Conservation (phyloP, 345 rosid species). For the Boechera retrofracta region DNA sequence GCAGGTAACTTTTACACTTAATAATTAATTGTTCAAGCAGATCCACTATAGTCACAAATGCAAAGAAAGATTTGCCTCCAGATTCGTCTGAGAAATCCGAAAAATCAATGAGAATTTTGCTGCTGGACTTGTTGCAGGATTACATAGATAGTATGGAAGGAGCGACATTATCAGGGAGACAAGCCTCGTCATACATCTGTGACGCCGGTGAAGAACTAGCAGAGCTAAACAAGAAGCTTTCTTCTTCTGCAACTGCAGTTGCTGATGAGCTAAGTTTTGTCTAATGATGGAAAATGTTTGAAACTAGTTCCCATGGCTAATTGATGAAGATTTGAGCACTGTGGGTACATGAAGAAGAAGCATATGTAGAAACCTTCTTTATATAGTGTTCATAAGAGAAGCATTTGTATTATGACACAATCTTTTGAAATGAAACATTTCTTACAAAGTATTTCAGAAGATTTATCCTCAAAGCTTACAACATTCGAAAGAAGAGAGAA, state of each 20-base stretch:
- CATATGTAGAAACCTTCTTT: conserved; percentile 17
- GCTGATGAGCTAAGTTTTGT: conserved; percentile 81
- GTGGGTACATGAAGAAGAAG: conserved; percentile 5
- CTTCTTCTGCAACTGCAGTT: conserved; percentile 44
- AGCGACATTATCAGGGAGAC: conserved; percentile 94
- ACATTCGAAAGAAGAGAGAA: neutral
- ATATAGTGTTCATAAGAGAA: conserved; percentile 27
- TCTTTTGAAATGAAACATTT: conserved; percentile 22
- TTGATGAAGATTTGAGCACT: conserved; percentile 1
- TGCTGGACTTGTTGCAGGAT: conserved; percentile 58
- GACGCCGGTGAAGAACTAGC: conserved; percentile 80
- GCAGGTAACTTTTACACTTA: conserved; percentile 59
- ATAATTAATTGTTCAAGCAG: neutral
- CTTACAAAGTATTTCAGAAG: neutral
- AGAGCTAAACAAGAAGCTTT: conserved; percentile 68
- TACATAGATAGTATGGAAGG: conserved; percentile 99
- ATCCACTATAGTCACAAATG: neutral
- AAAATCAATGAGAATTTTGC: neutral
- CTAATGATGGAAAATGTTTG: conserved; percentile 32
- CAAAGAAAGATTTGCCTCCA: conserved; percentile 10
- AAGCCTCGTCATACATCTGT: conserved; percentile 87
- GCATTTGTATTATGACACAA: conserved; percentile 4
- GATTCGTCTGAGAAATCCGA: neutral
- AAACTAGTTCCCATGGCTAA: conserved; percentile 20
- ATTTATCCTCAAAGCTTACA: neutral